These are phyloP conservation scores for Neckera pumila DNA, from an alignment of 225 moss, liverwort and hornwort species.

Conservation along the genomic window DNA sequence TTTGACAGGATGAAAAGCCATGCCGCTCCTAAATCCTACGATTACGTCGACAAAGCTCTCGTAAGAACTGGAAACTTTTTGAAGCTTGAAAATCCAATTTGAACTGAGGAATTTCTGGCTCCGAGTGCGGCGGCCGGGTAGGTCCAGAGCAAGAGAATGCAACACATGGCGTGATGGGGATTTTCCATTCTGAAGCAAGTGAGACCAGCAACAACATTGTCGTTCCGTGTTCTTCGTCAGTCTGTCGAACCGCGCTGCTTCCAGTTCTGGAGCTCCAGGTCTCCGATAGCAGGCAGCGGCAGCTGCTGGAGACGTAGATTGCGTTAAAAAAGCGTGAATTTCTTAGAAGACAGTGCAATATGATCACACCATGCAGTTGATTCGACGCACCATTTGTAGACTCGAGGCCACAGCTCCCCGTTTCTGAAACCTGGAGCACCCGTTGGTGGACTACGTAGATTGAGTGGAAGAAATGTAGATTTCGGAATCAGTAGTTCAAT, in stretches of 20 bases:
- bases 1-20: not conserved
- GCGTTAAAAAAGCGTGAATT: not conserved
- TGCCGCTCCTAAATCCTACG: not conserved
- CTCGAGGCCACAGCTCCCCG: not conserved
- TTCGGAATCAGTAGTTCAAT: no score
- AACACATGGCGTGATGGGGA: not conserved
- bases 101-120: not conserved
- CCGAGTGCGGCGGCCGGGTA: not conserved
- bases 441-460: no score
- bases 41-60: not conserved
- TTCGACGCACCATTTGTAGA: not conserved
- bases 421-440: fast-evolving
- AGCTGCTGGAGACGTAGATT: not conserved
- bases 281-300: no score
- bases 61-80: not conserved
- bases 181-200: not conserved
- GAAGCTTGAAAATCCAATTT: not conserved
- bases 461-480: no score
- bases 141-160: not conserved
- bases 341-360: fast-evolving
- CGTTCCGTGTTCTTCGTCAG: no score
- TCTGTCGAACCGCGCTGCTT: no score
- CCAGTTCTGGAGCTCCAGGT: no score
- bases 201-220: no score
- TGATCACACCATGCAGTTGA: not conserved